Conservation (phyloP, 164 flowering plant species). For the Stephania yunnanensis region DNA sequence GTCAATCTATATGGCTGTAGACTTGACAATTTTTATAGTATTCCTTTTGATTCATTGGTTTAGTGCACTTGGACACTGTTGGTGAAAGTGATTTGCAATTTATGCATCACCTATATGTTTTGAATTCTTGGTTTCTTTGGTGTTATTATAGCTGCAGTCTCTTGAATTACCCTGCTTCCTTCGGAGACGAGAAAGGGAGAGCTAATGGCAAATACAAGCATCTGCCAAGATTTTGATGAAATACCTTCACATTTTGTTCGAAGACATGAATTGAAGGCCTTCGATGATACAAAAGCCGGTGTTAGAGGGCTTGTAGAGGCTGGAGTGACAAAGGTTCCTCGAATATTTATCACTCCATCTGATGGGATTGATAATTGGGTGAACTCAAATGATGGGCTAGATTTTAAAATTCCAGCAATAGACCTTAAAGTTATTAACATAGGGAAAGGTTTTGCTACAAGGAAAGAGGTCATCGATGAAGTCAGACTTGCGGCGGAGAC, state of each 20-base stretch:
- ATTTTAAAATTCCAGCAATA: conserved; percentile 15
- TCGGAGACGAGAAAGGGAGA: neutral
- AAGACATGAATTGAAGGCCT: conserved; percentile 18
- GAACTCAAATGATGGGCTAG: neutral
- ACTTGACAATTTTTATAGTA: no score
- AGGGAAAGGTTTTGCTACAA: neutral
- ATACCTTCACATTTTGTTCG: conserved; percentile 5
- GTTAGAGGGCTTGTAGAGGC: conserved; percentile 29
- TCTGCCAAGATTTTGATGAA: neutral
- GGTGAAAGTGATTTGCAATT: no score
- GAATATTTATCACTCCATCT: no score
- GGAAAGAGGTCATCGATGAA: neutral
- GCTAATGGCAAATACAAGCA: neutral
- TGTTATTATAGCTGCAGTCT: neutral
- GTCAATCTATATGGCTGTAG: no score
- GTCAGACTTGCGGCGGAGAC: conserved; percentile 14
- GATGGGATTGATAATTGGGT: neutral
- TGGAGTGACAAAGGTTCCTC: conserved; percentile 6
- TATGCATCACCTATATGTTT: no score
- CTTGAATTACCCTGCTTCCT: neutral
- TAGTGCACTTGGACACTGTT: no score
- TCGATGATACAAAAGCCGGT: conserved; percentile 27
- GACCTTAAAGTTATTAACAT: conserved; percentile 9
- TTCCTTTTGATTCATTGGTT: neutral
- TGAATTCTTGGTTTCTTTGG: neutral